These are phyloP conservation scores for Arthrinium puccinioides DNA, from an alignment of 2,329 filamentous ascomycete species.

Conservation along the genomic window DNA sequence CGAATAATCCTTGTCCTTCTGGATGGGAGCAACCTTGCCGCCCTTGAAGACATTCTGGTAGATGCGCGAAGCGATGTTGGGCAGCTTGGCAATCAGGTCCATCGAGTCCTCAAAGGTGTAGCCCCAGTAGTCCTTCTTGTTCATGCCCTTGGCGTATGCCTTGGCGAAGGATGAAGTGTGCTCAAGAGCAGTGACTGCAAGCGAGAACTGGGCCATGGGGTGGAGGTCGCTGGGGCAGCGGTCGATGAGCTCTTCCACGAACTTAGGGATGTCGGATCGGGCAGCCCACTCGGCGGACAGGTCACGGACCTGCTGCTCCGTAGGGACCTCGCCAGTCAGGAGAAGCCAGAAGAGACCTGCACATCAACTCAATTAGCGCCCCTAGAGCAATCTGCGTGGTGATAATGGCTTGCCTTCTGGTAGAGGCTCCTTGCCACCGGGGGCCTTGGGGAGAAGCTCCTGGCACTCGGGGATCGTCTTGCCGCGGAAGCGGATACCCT, in stretches of 20 bases:
- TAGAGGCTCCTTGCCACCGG: conserved; percentile 92
- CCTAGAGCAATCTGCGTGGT: neutral
- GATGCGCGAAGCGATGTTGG: conserved; percentile 95
- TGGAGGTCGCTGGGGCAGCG: conserved; percentile 98
- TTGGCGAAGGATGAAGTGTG: conserved; percentile 97
- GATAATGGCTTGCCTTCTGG: conserved; percentile 63
- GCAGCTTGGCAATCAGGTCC: conserved; percentile 99
- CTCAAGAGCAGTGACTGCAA: conserved; percentile 96
- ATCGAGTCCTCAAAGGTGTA: conserved; percentile 99
- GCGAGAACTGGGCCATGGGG: conserved; percentile 99
- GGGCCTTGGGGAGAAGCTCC: conserved; percentile 92
- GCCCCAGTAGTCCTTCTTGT: conserved; percentile 99
- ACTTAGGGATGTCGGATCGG: conserved; percentile 93
- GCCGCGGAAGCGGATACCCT: conserved; percentile 98
- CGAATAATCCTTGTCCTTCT: conserved; percentile 99
- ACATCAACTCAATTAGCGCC: neutral
- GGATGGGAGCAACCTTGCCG: conserved; percentile 89
- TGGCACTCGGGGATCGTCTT: conserved; percentile 99
- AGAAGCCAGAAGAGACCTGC: conserved; percentile 95
- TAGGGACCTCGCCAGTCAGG: conserved; percentile 93
- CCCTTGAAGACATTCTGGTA: conserved; percentile 99
- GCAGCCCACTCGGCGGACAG: conserved; percentile 98
- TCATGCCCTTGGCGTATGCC: conserved; percentile 97
- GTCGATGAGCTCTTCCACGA: conserved; percentile 98
- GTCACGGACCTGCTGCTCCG: conserved; percentile 96